Base-by-base conservation (phyloP, 176 grass and related monocot genomes). In the Puya raimondii region DNA sequence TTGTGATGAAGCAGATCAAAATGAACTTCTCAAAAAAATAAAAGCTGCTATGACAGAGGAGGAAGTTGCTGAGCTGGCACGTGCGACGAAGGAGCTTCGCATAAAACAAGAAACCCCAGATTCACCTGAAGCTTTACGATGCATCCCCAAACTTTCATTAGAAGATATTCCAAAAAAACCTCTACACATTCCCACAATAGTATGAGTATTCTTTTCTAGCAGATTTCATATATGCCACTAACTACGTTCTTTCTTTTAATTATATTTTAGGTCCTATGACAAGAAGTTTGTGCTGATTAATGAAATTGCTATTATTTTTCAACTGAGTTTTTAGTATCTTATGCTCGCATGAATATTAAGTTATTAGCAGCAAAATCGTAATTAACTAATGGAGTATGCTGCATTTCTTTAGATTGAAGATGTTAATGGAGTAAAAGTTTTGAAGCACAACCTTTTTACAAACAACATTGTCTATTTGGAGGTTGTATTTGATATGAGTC, bases 381-480 rank as follows among this genome's bases (percentile, higher is more conserved):
- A 33, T 33, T 33, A 33, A 33, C 4, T 33, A 33, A 33, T 4
- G 3, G 29, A 3, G 29, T 33, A 33, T 42, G 16, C 21, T 42
- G 12, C 52, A 73, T 80, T 9, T 11, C 27, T 64, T 23, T 83
- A 99, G 89, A 76, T 99, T 10, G 94, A 80, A 59, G 94, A 99
- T 80, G 82, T 99, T 80, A 89, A 86, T 14, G 94, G 94, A 67
- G 87, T 88, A 53, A 99, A 86, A 75, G 78, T 92, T 83, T 89
- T 99, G 85, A 89, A 93, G 74, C 94, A 99, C 77, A 89, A 99
- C 75, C 89, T 99, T 72, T 99, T 93, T 65, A 99, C 94, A 64
- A 99, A 97, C 81, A 87, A 97, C 69, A 84, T 97, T 22, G 15
- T 97, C 54, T 97, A 97, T 71, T 85, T 87, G 0, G 89, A 97